A percentile compares a stretch with the other conserved stretches of the same genome.
These are phyloP conservation scores for Dendrostoma leiphaemia DNA, from an alignment of 2,329 filamentous ascomycete genomes.

Conservation along the genomic window DNA sequence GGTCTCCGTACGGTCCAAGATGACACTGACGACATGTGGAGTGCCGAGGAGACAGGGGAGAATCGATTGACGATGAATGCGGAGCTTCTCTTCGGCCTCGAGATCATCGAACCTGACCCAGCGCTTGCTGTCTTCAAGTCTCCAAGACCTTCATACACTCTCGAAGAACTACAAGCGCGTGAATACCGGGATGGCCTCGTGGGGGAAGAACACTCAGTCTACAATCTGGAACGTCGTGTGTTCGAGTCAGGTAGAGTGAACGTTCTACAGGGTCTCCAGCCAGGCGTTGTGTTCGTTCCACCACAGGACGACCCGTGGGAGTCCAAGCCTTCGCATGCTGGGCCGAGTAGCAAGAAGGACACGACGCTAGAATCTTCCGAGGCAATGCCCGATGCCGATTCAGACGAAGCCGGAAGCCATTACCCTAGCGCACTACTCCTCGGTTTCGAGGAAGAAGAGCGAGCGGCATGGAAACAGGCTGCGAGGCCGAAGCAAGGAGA, in stretches of 20 bases:
- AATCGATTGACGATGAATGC: not conserved
- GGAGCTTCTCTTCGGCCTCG: not conserved
- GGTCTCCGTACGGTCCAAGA: not conserved
- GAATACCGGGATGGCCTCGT: not conserved
- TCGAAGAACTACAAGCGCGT: conserved; percentile 8
- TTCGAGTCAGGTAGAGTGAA: not conserved
- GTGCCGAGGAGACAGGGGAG: not conserved
- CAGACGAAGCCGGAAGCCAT: not conserved
- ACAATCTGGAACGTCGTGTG: not conserved
- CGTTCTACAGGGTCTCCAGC: no score
- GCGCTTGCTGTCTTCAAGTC: conserved; percentile 14
- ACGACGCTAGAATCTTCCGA: not conserved
- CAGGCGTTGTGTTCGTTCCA: no score
- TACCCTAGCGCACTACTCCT: no score
- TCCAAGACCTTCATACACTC: conserved; percentile 12
- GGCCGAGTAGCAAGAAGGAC: not conserved
- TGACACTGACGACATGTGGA: not conserved
- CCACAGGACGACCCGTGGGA: no score
- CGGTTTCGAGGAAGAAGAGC: conserved; percentile 2
- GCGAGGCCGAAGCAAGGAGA: not conserved
- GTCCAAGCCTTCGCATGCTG: not conserved
- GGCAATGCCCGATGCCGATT: not conserved
- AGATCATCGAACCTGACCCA: conserved; percentile 11
- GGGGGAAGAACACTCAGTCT: not conserved
- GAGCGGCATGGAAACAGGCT: conserved; percentile 5